Conservation (phyloP, 2,329 filamentous ascomycete genomes). For the Rutstroemia sp. region DNA sequence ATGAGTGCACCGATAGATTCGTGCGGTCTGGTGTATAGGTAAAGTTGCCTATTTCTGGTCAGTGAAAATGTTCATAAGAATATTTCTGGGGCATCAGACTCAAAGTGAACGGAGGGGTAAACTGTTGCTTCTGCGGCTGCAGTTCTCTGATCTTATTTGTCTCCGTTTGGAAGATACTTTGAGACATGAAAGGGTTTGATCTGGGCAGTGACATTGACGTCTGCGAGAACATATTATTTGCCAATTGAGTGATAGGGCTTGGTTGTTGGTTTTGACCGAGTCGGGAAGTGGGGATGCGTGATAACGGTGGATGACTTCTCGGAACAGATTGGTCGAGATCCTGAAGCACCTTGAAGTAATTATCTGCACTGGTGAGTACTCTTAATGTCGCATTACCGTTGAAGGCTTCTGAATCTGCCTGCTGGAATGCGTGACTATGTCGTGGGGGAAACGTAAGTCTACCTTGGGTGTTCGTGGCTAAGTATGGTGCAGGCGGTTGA, state of each 20-base stretch:
- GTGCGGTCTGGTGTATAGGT: slow-evolving; percentile 12
- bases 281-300: not conserved
- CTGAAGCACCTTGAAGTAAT: slow-evolving; percentile 17
- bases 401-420: not conserved
- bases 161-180: slow-evolving; percentile 14
- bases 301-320: too few species aligned
- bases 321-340: too few species aligned
- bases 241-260: slow-evolving; percentile 18
- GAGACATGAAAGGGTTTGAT: not conserved
- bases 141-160: slow-evolving; percentile 15
- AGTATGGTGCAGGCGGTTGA: too few species aligned
- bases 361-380: slow-evolving; percentile 19
- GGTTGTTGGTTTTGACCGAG: not conserved
- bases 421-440: not conserved
- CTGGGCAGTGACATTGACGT: slow-evolving; percentile 11
- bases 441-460: too few species aligned
- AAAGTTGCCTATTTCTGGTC: slow-evolving; percentile 18
- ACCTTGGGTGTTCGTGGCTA: too few species aligned
- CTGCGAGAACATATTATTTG: slow-evolving; percentile 22
- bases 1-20: not conserved
- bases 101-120: slow-evolving; percentile 25
- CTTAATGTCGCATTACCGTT: slow-evolving; percentile 7
- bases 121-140: slow-evolving; percentile 22
- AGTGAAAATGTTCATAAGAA: slow-evolving; percentile 6
- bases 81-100: slow-evolving; percentile 14